phyloP scores from a whole-genome alignment of 139 green algal species.

The Trebouxia sp. region DNA sequence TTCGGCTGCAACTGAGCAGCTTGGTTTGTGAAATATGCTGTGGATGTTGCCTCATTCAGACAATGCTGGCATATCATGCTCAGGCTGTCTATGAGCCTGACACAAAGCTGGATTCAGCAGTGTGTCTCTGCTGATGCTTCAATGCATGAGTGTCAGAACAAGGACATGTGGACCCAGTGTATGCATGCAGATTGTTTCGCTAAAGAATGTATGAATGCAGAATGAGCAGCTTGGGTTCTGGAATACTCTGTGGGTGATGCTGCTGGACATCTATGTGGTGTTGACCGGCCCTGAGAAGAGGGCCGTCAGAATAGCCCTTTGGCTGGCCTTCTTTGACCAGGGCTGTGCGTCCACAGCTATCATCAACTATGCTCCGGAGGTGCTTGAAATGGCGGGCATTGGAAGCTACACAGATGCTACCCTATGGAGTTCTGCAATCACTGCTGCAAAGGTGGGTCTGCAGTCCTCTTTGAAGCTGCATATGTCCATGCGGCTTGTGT shows the following conservation, averaged over 20 bases:
- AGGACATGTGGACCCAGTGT: too few relatives aligned
- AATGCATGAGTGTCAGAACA: not conserved
- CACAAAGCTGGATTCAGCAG: not conserved
- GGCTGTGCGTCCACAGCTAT: slow-evolving; percentile 69
- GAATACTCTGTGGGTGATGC: slow-evolving; percentile 51
- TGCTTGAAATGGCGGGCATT: slow-evolving; percentile 48
- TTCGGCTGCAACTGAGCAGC: too few relatives aligned
- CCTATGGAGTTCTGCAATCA: slow-evolving; percentile 54
- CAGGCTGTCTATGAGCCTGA: not conserved
- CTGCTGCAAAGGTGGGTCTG: slow-evolving; percentile 62
- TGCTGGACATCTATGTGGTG: slow-evolving; percentile 61
- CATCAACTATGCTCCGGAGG: slow-evolving; percentile 83
- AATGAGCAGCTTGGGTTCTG: slow-evolving; percentile 38
- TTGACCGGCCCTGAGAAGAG: slow-evolving; percentile 52
- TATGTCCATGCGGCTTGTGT: not conserved
- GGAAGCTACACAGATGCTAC: slow-evolving; percentile 39
- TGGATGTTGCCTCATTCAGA: too few relatives aligned
- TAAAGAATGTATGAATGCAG: not conserved
- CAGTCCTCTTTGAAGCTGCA: not conserved
- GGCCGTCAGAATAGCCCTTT: slow-evolving; percentile 63
- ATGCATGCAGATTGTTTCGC: not conserved
- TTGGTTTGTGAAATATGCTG: too few relatives aligned
- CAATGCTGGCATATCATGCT: not conserved
- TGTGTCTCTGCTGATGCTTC: not conserved
- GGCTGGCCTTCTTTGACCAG: slow-evolving; percentile 81